Base-by-base conservation (phyloP, 1,284 basidiomycete genomes). In the Vanrija sp. region DNA sequence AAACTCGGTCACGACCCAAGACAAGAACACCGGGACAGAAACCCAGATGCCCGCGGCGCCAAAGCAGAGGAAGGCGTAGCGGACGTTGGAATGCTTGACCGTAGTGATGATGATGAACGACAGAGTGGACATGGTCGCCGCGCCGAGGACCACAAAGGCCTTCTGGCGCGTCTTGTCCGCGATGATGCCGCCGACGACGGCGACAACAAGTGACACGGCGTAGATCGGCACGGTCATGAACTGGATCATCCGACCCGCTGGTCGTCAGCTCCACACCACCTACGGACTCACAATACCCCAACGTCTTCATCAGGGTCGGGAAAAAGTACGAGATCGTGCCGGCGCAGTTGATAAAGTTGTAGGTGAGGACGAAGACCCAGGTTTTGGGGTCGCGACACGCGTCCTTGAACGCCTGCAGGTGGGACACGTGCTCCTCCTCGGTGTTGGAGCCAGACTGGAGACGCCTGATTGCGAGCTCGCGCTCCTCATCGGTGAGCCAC, bases 341-440 rank as follows among this genome's bases (percentile, higher is more conserved):
- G 15, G 58, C 59, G n/a, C 55, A 53, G 15, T 50, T 57, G 38
- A 51, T 47, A 14, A 36, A 45, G 42, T 45, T 54, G 53, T 64
- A 43, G 50, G n/a, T 38, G 36, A 18, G 18, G 20, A 20, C n/a
- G 10, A 41, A 36, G 6, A 54, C 65, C 59, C 64, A 73, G n/a
- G 72, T 75, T 54, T 63, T 67, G 36, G 65, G 63, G 54, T 73
- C 71, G 56, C 65, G 68, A 47, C 66, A 16, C 3, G 73, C 66
- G n/a, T 53, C 54, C 10, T 66, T 52, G 53, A 73, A 66, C 4
- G 69, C 67, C 16, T 61, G 42, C 31, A 48, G 54, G 60, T 75
- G 72, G 3, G 53, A 36, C 7, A 75, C 55, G 16, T 61, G 50
- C 22, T 52, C 57, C 7, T 47, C 53, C 39, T 49, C 50, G 22